Evolutionary conservation across 202 grass and related monocot genomes (phyloP), one percentile per base, ranked within the genome.

Genomic region (Panicum virgatum): DNA sequence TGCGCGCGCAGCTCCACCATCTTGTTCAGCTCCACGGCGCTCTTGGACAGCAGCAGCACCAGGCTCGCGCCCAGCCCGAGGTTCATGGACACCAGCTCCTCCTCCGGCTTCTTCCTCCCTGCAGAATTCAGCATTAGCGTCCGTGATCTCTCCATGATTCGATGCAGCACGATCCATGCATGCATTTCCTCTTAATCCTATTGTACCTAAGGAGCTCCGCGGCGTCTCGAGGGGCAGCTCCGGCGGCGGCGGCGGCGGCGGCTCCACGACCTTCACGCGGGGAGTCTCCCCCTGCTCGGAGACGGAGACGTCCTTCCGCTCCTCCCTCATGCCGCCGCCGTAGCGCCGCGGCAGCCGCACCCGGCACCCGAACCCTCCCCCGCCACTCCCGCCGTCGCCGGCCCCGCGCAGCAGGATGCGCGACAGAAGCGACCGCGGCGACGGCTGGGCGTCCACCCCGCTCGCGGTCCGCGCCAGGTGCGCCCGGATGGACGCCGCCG

Each of bases 61-160:
- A 99, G 62, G 52, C 93, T 90, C 11, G 92, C 85, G 4, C 93
- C 93, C 37, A 99, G 89, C 0, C 89, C 91, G 2, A 99, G 83
- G 87, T 90, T 96, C 88, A 96, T 90, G 6, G 93, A 90, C 25
- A 80, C 20, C 15, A 83, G 34, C 74, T 90, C 83, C 74, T 94
- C 96, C 80, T 93, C 96, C 5, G 83, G 91, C 66, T 87, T 98
- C 87, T 86, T 92, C 89, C 67, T 92, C 73, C 88, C 96, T 99
- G 89, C 54, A 63, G 59, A 1, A 0, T 9, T 39, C 42, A 29
- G 0, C 50, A 47, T 69, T 6, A 47, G 22, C 59, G 0, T 45
- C 34, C 20, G 3, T 13, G 11, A 19, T 52, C 9, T n/a, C 2
- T 16, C 20, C 37, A 16, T 36, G 57, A 60, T 45, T 15, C 2